Evolutionary conservation across 2,329 filamentous ascomycete species (phyloP).

Genomic region (Karstenula rhodostoma): DNA sequence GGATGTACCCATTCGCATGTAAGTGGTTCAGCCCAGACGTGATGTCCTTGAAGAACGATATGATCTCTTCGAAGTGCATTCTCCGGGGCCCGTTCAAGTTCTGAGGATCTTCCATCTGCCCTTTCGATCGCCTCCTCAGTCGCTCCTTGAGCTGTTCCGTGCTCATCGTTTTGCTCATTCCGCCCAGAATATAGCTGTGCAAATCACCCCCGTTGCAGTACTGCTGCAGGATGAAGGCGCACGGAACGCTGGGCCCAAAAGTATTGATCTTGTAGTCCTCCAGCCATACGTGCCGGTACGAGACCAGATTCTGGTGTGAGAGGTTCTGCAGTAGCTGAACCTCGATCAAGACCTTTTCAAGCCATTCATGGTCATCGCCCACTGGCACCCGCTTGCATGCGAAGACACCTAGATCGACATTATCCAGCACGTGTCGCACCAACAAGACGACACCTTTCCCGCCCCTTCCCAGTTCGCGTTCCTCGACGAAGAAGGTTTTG

Average conservation of each 20-base stretch:
- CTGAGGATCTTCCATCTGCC: slow-evolving; percentile 70
- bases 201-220: slow-evolving; percentile 96
- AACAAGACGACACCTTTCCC: slow-evolving; percentile 94
- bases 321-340: slow-evolving; percentile 91
- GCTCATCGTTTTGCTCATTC: slow-evolving; percentile 67
- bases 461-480: slow-evolving; percentile 83
- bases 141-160: slow-evolving; percentile 90
- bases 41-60: slow-evolving; percentile 95
- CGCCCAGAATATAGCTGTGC: slow-evolving; percentile 83
- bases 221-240: slow-evolving; percentile 95
- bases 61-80: slow-evolving; percentile 88
- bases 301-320: slow-evolving; percentile 93
- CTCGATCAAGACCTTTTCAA: slow-evolving; percentile 92
- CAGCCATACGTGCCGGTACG: slow-evolving; percentile 96
- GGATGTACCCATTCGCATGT: slow-evolving; percentile 91
- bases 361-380: slow-evolving; percentile 89
- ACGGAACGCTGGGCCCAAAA: slow-evolving; percentile 91
- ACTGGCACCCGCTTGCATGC: slow-evolving; percentile 98
- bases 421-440: slow-evolving; percentile 92
- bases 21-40: slow-evolving; percentile 90
- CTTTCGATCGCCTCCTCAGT: slow-evolving; percentile 81
- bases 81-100: slow-evolving; percentile 62
- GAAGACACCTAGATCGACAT: slow-evolving; percentile 86
- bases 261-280: slow-evolving; percentile 83
- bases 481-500: slow-evolving; percentile 89